Evolutionary conservation across 2,329 filamentous ascomycete genomes (phyloP).

Genomic region (Epichloe coenophiala): DNA sequence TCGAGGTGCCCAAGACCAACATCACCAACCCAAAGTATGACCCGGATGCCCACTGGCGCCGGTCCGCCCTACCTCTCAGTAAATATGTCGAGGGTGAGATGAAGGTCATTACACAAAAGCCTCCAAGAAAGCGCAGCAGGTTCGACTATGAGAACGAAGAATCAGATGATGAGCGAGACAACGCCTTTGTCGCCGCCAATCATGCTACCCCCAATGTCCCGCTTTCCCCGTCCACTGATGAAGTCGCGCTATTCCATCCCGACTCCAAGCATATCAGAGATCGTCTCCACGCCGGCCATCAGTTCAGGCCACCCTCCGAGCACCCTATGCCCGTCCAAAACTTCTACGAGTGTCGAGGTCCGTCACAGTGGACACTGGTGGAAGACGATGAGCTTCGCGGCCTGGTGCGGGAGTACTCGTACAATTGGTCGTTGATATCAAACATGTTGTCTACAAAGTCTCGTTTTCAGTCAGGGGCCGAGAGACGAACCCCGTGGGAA

Average conservation of each 20-base stretch:
- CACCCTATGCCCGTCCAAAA: slow-evolving; percentile 77
- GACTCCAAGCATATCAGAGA: slow-evolving; percentile 85
- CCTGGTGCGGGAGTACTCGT: slow-evolving; percentile 82
- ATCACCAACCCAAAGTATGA: slow-evolving; percentile 43
- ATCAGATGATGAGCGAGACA: slow-evolving; percentile 43
- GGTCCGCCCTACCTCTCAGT: slow-evolving; percentile 68
- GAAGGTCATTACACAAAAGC: slow-evolving; percentile 49
- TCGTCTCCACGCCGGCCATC: slow-evolving; percentile 77
- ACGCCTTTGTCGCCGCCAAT: slow-evolving; percentile 43
- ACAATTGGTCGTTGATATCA: slow-evolving; percentile 95
- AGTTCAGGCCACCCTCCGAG: slow-evolving; percentile 86
- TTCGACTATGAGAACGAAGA: slow-evolving; percentile 69
- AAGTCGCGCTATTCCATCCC: slow-evolving; percentile 78
- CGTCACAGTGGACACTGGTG: slow-evolving; percentile 80
- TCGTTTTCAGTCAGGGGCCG: slow-evolving; percentile 68
- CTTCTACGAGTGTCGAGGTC: slow-evolving; percentile 77
- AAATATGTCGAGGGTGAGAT: slow-evolving; percentile 78
- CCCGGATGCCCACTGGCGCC: slow-evolving; percentile 60
- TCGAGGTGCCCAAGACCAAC: slow-evolving; percentile 45
- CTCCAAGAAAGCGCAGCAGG: slow-evolving; percentile 65
- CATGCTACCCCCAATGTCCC: slow-evolving; percentile 30
- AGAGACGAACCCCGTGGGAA: slow-evolving; percentile 91
- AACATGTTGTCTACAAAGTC: slow-evolving; percentile 64
- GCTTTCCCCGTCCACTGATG: slow-evolving; percentile 53
- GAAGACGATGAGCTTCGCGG: slow-evolving; percentile 84